Conservation (phyloP, 1,284 basidiomycete species). For the Pseudozyma pruni region DNA sequence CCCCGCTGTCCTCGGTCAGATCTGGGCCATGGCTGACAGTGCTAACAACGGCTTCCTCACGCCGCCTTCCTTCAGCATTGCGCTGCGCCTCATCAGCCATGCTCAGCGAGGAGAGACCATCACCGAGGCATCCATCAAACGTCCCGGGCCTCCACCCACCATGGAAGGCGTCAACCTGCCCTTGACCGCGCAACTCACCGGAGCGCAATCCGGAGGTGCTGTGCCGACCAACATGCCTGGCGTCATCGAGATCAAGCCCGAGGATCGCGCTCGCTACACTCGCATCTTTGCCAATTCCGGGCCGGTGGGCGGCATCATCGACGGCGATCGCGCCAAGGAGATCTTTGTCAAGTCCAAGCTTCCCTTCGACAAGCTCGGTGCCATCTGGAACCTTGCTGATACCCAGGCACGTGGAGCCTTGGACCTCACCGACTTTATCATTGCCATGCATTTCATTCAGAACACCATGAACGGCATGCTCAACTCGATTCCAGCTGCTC, state of each 20-base stretch:
- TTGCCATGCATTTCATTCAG: constrained; percentile 94
- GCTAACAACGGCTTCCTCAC: constrained; percentile 71
- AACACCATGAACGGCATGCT: constrained; percentile 82
- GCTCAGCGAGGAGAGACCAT: constrained; percentile 86
- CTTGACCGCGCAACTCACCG: constrained; percentile 44
- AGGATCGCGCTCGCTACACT: constrained; percentile 65
- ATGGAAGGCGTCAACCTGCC: constrained; percentile 79
- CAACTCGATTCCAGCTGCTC: constrained; percentile 77
- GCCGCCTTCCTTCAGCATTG: constrained; percentile 75
- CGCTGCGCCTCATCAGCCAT: constrained; percentile 88
- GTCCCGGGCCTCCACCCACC: constrained; percentile 78
- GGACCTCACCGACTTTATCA: constrained; percentile 90
- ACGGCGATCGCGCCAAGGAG: constrained; percentile 88
- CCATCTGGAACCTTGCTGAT: constrained; percentile 96
- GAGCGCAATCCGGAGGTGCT: constrained; percentile 11
- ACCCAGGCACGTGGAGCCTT: constrained; percentile 89
- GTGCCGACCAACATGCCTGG: constrained; percentile 33
- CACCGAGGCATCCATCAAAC: constrained; percentile 68
- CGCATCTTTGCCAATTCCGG: constrained; percentile 66
- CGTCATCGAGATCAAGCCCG: constrained; percentile 58
- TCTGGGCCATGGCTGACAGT: constrained; percentile 92
- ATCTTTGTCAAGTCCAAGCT: constrained; percentile 94
- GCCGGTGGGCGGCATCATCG: constrained; percentile 58
- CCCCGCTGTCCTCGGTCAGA: constrained; percentile 77
- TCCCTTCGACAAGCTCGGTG: constrained; percentile 85